Evolutionary conservation across 495 filamentous ascomycete genomes (phyloP), one percentile per base, ranked within the genome.

Genomic region (Rhizodiscina lignyota): DNA sequence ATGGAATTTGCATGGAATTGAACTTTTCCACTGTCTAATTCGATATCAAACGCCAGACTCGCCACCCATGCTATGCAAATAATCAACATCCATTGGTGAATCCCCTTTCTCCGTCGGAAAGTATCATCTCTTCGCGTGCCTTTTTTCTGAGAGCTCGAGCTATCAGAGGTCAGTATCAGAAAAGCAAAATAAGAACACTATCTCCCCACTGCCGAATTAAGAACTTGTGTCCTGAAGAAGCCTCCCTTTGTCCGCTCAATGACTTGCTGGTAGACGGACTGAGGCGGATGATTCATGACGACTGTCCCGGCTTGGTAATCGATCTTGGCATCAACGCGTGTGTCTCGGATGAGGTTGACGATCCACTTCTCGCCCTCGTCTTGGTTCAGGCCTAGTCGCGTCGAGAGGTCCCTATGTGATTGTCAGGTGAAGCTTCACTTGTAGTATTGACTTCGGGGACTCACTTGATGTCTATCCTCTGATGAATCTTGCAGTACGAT

Each of bases 301-400:
- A 97, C 89, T 27, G 89, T 97, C 46, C 89, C 89, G 61, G 86
- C 83, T 65, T 96, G 80, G 62, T 93, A 96, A 58, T 97, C 89
- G 45, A 97, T 91, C 72, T 97, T 97, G 42, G 91, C 89, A 49
- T 97, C 89, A 27, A 97, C 82, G 34, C 89, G 70, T 2, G 89
- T 97, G 55, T 97, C 89, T 39, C 89, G 75, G 61, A 97, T 97
- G 30, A 96, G 70, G 63, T 97, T 97, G 40, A 97, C 89, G 45
- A 97, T 97, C 91, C 91, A 96, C 67, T 94, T 96, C 74, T 97
- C 89, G 44, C 91, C 89, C 47, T 93, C 89, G 49, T 93, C 84
- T 49, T 83, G 72, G 50, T 74, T 81, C 40, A 97, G 64, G 40
- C 89, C 89, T 34, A 97, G 67, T 42, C 86, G 74, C 40, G 76